phyloP scores from a whole-genome alignment of 108 stramenopile species.

The Seminavis robusta region DNA sequence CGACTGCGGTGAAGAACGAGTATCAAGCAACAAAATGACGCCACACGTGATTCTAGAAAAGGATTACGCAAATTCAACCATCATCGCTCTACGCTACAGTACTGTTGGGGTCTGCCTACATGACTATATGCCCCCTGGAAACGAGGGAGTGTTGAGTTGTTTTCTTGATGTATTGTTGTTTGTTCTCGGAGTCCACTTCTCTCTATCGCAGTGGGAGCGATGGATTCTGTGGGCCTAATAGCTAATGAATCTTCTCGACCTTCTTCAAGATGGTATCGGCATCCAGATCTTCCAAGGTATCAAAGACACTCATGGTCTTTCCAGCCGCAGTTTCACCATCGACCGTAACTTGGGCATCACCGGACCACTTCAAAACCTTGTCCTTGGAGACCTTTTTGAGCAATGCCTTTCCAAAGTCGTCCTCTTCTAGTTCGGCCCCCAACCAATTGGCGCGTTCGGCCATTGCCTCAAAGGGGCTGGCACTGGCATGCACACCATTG shows the following conservation, averaged over 20 bases:
- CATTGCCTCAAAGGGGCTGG: constrained; percentile 84
- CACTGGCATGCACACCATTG: constrained; percentile 86
- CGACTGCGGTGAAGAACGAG: too few species aligned
- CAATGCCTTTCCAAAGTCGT: constrained; percentile 68
- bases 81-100: too few species aligned
- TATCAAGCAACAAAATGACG: too few species aligned
- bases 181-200: not conserved
- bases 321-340: constrained; percentile 57
- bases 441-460: constrained; percentile 79
- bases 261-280: constrained; percentile 59
- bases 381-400: constrained; percentile 48
- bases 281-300: constrained; percentile 81
- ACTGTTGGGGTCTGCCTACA: not conserved
- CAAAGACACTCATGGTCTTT: constrained; percentile 64
- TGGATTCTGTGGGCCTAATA: too few species aligned
- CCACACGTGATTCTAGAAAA: too few species aligned
- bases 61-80: too few species aligned
- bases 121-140: not conserved
- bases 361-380: constrained; percentile 59
- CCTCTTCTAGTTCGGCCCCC: constrained; percentile 53
- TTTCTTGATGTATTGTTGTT: not conserved
- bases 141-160: not conserved
- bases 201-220: too few species aligned
- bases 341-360: constrained; percentile 64
- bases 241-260: constrained; percentile 60